Evolutionary conservation across 2,329 filamentous ascomycete species (phyloP), one percentile per base, ranked within the genome.

Genomic region (Fusarium sp.): DNA sequence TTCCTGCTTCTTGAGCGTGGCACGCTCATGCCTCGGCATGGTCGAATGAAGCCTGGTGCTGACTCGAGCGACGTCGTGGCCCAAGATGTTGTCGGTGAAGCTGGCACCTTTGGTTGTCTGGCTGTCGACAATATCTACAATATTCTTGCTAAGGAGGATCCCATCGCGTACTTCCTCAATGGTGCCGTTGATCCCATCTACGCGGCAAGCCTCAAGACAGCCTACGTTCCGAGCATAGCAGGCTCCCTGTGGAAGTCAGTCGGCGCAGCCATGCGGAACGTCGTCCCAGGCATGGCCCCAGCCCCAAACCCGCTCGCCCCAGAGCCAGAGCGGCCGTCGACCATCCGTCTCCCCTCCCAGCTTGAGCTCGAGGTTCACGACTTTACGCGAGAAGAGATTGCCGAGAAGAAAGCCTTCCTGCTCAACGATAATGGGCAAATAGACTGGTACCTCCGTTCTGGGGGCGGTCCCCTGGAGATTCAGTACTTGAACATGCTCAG

Each of bases 81-180:
- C 7, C 82, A 82, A 39, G 85, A 87, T 8, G 89, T 98, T 35
- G 93, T 92, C n/a, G 94, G 93, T n/a, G 90, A 95, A 45, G 88
- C 88, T 20, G 95, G 94, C 34, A 90, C 87, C 7, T 98, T 97
- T 81, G 97, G 97, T 20, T 98, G 97, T 81, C 86, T 98, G 32
- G 94, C 96, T 1, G 93, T 98, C 2, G 95, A 98, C 84, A 99
- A 98, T 81, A 89, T 99, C 66, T 99, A 98, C 87, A 99, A 99
- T 79, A 90, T 99, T 73, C 90, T 98, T 80, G 86, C 90, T 43
- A 88, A 87, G 71, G 89, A 91, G 76, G 90, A 91, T 77, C 89
- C 97, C 2, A 97, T 99, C 66, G 94, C 95, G 1, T 98, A 98
- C 82, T 89, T 96, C 18, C 90, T 98, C 67, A 99, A 98, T 78